phyloP scores from a whole-genome alignment of 202 grass and related monocot species.

The Saccharum hybrid region DNA sequence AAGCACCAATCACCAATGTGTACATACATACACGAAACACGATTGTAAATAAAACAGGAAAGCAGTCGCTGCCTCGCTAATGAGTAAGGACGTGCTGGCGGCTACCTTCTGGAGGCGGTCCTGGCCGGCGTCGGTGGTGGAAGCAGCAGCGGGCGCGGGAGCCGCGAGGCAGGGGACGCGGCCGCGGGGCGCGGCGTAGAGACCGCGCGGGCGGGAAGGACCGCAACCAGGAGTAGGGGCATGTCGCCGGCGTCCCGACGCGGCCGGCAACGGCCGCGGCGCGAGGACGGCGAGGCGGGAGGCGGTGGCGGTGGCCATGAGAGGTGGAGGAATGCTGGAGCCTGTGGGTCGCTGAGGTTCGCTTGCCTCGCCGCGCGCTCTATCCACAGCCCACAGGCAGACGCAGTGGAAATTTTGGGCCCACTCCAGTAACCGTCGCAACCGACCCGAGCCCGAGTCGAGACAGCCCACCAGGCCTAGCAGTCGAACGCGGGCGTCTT shows the following conservation, averaged over 20 bases:
- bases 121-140: conserved; percentile 58
- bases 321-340: conserved; percentile 28
- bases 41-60: neutral
- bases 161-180: conserved; percentile 55
- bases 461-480: conserved; percentile 10
- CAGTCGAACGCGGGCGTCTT: too few species aligned
- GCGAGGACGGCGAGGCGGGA: conserved; percentile 47
- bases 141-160: conserved; percentile 36
- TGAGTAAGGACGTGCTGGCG: neutral
- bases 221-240: neutral
- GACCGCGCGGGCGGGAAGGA: conserved; percentile 11
- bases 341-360: conserved; percentile 48
- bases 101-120: conserved; percentile 78
- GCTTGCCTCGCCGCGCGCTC: conserved; percentile 33
- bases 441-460: neutral
- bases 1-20: neutral
- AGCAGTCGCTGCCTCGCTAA: too few species aligned
- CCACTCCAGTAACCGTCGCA: conserved; percentile 16
- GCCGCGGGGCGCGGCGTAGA: conserved; percentile 42
- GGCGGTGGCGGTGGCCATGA: conserved; percentile 40
- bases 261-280: conserved; percentile 7
- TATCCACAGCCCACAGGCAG: conserved; percentile 59
- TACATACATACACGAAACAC: neutral
- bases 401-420: neutral
- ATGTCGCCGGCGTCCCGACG: conserved; percentile 15